Evolutionary conservation across 306 rosid species (phyloP).

Genomic region (Cicer cuneatum): DNA sequence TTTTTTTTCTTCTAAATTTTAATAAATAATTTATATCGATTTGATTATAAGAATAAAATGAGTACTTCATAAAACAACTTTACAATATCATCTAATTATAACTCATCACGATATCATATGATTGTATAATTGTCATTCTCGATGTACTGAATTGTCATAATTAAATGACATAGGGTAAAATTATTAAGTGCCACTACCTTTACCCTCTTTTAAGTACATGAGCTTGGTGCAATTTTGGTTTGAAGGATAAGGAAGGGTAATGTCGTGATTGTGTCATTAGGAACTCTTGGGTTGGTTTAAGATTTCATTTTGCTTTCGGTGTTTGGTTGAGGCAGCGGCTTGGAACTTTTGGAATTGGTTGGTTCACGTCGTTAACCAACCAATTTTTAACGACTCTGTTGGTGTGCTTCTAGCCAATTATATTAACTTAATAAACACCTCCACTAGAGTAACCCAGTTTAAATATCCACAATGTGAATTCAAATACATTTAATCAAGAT

Average conservation of each 20-base stretch:
- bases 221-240: no score
- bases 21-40: no score
- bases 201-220: no score
- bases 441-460: not conserved
- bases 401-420: not conserved
- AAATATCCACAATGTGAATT: not conserved
- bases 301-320: constrained; percentile 3
- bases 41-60: no score
- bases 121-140: no score
- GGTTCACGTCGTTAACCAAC: not conserved
- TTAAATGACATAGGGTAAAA: no score
- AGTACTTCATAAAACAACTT: no score
- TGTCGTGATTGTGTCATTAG: not conserved
- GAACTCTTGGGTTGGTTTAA: constrained; percentile 3
- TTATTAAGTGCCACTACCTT: no score
- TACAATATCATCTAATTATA: no score
- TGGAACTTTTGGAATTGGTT: not conserved
- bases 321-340: constrained; percentile 11
- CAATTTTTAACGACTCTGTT: not conserved
- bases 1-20: no score
- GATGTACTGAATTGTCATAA: no score
- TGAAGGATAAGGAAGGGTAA: not conserved
- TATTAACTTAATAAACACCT: not conserved
- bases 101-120: no score
- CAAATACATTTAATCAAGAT: not conserved